phyloP scores from a whole-genome alignment of 805 yeast genomes.

The Tetrapisispora namnaoensis region DNA sequence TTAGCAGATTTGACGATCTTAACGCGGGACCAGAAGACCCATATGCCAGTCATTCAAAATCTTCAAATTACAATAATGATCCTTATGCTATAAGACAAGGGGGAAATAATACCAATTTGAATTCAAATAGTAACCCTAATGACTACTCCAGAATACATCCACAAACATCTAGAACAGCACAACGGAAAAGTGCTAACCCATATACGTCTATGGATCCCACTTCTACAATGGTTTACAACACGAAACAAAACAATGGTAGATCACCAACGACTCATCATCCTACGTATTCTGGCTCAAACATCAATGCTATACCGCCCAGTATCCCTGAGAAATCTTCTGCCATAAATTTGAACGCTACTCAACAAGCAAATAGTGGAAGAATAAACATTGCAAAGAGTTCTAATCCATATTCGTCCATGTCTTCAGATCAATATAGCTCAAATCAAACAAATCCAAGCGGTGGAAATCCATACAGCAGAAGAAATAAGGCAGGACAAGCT shows the following conservation, averaged over 20 bases:
- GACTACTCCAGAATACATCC: not conserved
- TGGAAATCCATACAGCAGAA: slow-evolving; percentile 2
- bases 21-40: not conserved
- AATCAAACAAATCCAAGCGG: not conserved
- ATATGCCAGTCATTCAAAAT: not conserved
- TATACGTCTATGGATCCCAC: not conserved
- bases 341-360: not conserved
- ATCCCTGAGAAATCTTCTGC: not conserved
- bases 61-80: not conserved
- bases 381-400: not conserved
- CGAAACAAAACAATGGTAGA: not conserved
- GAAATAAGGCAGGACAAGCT: not conserved
- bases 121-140: not conserved
- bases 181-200: not conserved
- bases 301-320: not conserved
- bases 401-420: slow-evolving; percentile 6
- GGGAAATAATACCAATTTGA: not conserved
- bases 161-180: not conserved
- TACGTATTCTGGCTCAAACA: not conserved
- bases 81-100: slow-evolving; percentile 2
- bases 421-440: not conserved
- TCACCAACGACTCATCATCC: not conserved
- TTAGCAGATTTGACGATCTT: not conserved
- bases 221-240: not conserved
- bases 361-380: slow-evolving; percentile 4